Percentiles rank a stretch among this genome's conserved stretches.
These are phyloP conservation scores for Russula foetens DNA, from an alignment of 768 basidiomycete species.

Conservation along the genomic window DNA sequence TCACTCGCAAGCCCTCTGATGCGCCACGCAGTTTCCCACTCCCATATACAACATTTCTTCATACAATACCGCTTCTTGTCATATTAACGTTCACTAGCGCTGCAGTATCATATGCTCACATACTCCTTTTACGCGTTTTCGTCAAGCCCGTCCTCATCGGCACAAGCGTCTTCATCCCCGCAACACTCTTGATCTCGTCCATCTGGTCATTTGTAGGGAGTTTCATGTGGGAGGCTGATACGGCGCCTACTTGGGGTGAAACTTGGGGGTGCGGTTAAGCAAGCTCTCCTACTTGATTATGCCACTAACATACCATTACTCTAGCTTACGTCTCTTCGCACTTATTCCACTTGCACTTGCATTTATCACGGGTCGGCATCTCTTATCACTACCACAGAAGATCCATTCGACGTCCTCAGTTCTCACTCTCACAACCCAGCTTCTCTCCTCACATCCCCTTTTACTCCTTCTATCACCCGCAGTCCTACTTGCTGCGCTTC, in stretches of 20 bases:
- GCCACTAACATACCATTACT: background rate
- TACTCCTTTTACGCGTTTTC: conserved; percentile 70
- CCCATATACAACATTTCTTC: conserved; percentile 66
- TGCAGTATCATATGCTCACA: conserved; percentile 60
- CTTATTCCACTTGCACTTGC: conserved; percentile 65
- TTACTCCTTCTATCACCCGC: conserved; percentile 67
- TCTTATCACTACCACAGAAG: conserved; percentile 61
- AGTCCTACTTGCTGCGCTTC: conserved; percentile 56
- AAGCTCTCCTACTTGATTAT: background rate
- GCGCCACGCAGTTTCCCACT: conserved; percentile 38
- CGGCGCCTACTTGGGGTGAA: conserved; percentile 72
- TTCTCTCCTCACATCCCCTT: conserved; percentile 66
- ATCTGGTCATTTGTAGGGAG: conserved; percentile 79
- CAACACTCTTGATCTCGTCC: conserved; percentile 63
- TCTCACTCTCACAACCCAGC: conserved; percentile 53
- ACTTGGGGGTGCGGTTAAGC: conserved; percentile 57
- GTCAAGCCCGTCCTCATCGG: conserved; percentile 77
- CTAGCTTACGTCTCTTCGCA: conserved; percentile 69
- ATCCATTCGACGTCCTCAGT: conserved; percentile 57
- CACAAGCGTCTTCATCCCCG: conserved; percentile 69
- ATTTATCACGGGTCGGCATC: conserved; percentile 59
- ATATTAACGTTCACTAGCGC: conserved; percentile 68
- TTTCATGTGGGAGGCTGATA: conserved; percentile 50
- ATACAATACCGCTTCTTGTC: conserved; percentile 69
- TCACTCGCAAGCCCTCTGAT: conserved; percentile 37